Evolutionary conservation across 2,329 filamentous ascomycete species (phyloP), one percentile per base, ranked within the genome.

Genomic region (Nemania diffusa): DNA sequence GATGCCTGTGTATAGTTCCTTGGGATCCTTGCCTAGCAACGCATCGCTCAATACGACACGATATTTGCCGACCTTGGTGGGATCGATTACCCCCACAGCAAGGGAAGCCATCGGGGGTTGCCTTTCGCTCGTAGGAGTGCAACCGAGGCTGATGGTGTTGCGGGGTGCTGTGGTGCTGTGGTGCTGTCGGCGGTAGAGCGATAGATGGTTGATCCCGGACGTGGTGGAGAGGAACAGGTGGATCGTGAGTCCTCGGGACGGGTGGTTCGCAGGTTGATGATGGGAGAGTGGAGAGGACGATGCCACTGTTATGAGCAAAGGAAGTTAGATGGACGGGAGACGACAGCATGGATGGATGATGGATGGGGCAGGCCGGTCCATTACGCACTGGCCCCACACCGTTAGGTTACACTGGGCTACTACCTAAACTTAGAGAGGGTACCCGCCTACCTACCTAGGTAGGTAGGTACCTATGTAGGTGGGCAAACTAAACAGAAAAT

Each of bases 31-130:
- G 48, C 86, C 85, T 40, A 89, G 79, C 34, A 91, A 79, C 29
- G 85, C 85, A 72, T 90, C 88, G 76, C 88, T 89, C 51, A 91
- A 81, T 53, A 90, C 83, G 63, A 91, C 84, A 57, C 87, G 88
- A 74, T 90, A 91, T 74, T 88, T 87, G 65, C 83, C 87, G 65
- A 82, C 81, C 78, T 87, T 85, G 62, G 87, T 88, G 68, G 88
- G 86, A 78, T 90, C 87, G 65, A 90, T 67, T 64, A 77, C 73
- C 69, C 75, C 76, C 68, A 75, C 68, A 60, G 74, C 73, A 44
- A 73, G 72, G 70, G 74, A 71, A 56, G 76, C 68, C 76, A 76
- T 76, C 34, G 64, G 57, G 57, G 48, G 42, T 32, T 65, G 22
- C 17, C 9, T 40, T 57, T n/a, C n/a, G 32, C 34, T 55, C 44